phyloP scores from a whole-genome alignment of 768 basidiomycete species.

The Solioccasus polychromus region DNA sequence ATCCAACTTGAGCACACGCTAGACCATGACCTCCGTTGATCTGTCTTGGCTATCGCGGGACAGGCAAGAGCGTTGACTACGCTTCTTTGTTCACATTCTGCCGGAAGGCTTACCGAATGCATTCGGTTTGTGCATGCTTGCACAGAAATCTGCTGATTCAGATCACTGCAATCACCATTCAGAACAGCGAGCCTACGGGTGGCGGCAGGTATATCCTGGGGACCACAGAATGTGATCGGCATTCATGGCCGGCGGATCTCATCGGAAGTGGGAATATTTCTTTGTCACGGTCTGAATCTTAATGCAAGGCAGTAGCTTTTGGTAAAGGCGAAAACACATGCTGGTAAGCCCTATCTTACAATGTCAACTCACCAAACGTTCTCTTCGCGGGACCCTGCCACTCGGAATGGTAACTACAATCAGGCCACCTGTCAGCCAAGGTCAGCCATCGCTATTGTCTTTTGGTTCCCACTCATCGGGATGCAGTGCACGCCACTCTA shows the following conservation, averaged over 20 bases:
- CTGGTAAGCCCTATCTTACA: not conserved
- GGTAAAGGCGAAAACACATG: not conserved
- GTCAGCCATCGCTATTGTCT: slow-evolving; percentile 19
- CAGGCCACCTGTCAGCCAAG: slow-evolving; percentile 14
- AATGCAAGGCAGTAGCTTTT: slow-evolving; percentile 2
- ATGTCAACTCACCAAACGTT: slow-evolving; percentile 1
- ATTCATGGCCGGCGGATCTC: not conserved
- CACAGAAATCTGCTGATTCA: no score
- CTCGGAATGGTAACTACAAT: slow-evolving; percentile 13
- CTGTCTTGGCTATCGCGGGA: not conserved
- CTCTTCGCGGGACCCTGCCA: slow-evolving; percentile 2
- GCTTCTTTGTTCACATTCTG: not conserved
- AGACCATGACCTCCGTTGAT: slow-evolving; percentile 1
- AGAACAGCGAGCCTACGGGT: no score
- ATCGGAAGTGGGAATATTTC: not conserved
- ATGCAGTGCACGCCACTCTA: not conserved
- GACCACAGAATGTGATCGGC: not conserved
- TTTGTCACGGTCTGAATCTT: slow-evolving; percentile 2
- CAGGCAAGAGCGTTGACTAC: not conserved
- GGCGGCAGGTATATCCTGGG: not conserved
- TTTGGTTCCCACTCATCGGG: slow-evolving; percentile 11
- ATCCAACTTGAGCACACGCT: slow-evolving; percentile 4
- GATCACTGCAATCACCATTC: no score
- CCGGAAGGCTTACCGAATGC: not conserved
- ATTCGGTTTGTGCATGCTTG: slow-evolving; percentile 1